Evolutionary conservation across 805 yeast genomes (phyloP).

Genomic region (Starmerella vitae): DNA sequence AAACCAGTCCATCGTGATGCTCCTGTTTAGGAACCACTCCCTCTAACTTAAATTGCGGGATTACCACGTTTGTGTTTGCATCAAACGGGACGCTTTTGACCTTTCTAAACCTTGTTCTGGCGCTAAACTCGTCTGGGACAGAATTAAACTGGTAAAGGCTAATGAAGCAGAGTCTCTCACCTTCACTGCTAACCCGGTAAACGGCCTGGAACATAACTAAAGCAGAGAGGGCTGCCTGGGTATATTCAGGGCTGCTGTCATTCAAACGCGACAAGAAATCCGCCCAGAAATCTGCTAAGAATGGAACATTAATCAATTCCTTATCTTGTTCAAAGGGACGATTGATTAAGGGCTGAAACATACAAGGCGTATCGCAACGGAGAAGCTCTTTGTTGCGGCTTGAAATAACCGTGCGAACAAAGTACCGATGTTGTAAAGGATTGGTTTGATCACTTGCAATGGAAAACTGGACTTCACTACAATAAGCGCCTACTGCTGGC

Average conservation of each 20-base stretch:
- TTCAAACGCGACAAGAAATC: conserved; percentile 27
- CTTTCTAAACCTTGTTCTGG: conserved; percentile 28
- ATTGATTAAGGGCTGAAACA: conserved; percentile 12
- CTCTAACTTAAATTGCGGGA: background rate
- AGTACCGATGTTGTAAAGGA: conserved; percentile 20
- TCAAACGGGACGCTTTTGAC: conserved; percentile 9
- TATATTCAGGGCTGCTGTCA: conserved; percentile 22
- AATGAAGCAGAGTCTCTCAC: conserved; percentile 23
- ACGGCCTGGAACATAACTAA: conserved; percentile 27
- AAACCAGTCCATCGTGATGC: background rate
- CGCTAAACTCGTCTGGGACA: conserved; percentile 27
- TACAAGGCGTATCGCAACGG: conserved; percentile 16
- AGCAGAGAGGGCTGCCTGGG: conserved; percentile 23
- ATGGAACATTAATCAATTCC: conserved; percentile 27
- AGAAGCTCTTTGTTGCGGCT: conserved; percentile 25
- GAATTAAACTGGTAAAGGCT: conserved; percentile 28
- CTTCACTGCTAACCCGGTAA: conserved; percentile 15
- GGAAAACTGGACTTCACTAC: conserved; percentile 20
- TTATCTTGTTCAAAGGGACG: conserved; percentile 20
- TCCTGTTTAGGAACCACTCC: background rate
- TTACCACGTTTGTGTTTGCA: too few species aligned
- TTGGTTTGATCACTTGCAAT: conserved; percentile 4
- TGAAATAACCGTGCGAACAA: conserved; percentile 23
- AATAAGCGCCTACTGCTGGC: conserved; percentile 3
- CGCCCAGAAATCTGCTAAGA: conserved; percentile 30